A percentile compares a stretch with the other conserved stretches of the same genome.
These are phyloP conservation scores for Hymenoscyphus scutula DNA, from an alignment of 2,329 filamentous ascomycete species.

Conservation along the genomic window DNA sequence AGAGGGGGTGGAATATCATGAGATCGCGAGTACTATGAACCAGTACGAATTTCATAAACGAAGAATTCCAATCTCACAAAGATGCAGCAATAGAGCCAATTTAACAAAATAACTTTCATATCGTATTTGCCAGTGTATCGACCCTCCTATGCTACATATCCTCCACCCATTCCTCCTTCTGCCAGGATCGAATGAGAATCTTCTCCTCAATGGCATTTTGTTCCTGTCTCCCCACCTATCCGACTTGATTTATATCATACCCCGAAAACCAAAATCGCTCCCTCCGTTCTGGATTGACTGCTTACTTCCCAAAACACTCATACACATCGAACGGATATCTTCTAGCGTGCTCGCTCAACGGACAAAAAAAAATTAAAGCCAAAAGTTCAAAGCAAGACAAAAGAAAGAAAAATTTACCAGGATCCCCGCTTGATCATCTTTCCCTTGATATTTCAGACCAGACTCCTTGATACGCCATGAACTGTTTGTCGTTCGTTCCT, in stretches of 20 bases:
- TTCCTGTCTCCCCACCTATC: neutral
- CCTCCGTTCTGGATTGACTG: neutral
- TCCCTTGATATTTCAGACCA: constrained; percentile 2
- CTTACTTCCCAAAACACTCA: neutral
- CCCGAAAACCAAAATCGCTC: neutral
- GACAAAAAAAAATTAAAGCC: neutral
- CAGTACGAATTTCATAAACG: too few species aligned
- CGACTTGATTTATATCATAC: neutral
- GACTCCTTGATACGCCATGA: neutral
- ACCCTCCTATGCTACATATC: constrained; percentile 6
- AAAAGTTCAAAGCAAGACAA: neutral
- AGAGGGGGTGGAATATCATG: too few species aligned
- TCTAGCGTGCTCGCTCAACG: constrained; percentile 1
- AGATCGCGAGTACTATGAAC: too few species aligned
- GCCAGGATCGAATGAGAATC: neutral
- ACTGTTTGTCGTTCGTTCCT: neutral
- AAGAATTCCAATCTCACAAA: neutral
- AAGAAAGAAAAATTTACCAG: neutral
- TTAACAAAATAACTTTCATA: constrained; percentile 6
- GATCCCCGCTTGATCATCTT: neutral
- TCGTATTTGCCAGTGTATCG: constrained; percentile 8
- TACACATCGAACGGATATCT: neutral
- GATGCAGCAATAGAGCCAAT: neutral
- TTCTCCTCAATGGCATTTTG: neutral
- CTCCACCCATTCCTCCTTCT: neutral